Percentiles rank a stretch among this genome's conserved stretches.
Conservation (phyloP, 2,329 filamentous ascomycete species). For the Seiridium cupressi region DNA sequence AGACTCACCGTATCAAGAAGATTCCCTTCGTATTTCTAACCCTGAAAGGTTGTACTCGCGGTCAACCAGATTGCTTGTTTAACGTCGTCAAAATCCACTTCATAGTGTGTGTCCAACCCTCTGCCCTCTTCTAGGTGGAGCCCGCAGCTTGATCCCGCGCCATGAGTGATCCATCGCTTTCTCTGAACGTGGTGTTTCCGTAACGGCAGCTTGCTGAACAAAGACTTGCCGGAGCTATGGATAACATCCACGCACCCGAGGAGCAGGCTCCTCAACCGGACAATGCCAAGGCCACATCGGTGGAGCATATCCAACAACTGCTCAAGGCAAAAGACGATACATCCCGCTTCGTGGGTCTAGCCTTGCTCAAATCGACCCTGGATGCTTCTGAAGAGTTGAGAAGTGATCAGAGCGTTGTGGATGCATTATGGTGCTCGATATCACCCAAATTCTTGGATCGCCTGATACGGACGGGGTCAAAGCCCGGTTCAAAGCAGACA, state of each 20-base stretch:
- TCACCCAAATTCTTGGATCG: conserved; percentile 64
- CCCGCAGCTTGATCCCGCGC: too few relatives aligned
- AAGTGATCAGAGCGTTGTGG: conserved; percentile 42
- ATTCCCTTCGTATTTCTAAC: neutral
- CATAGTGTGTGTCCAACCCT: too few relatives aligned
- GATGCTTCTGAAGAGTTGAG: conserved; percentile 56
- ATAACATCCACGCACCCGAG: neutral
- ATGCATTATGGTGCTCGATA: conserved; percentile 57
- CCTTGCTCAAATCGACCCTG: conserved; percentile 63
- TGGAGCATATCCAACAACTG: conserved; percentile 53
- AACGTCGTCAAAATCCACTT: too few relatives aligned
- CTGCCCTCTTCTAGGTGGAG: too few relatives aligned
- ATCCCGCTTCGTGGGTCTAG: conserved; percentile 65
- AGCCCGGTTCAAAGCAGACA: conserved; percentile 29
- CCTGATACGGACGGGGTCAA: conserved; percentile 53
- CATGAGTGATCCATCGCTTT: too few relatives aligned
- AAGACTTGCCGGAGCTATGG: neutral
- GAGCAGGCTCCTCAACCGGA: neutral
- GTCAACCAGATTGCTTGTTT: too few relatives aligned
- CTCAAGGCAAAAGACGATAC: conserved; percentile 64
- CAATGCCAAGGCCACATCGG: conserved; percentile 6
- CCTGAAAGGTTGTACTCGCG: too few relatives aligned
- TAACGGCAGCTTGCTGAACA: too few relatives aligned
- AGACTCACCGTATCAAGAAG: neutral
- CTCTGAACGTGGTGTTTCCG: too few relatives aligned